phyloP scores from a whole-genome alignment of 805 yeast species.

The Tetrapisispora iriomotensis region DNA sequence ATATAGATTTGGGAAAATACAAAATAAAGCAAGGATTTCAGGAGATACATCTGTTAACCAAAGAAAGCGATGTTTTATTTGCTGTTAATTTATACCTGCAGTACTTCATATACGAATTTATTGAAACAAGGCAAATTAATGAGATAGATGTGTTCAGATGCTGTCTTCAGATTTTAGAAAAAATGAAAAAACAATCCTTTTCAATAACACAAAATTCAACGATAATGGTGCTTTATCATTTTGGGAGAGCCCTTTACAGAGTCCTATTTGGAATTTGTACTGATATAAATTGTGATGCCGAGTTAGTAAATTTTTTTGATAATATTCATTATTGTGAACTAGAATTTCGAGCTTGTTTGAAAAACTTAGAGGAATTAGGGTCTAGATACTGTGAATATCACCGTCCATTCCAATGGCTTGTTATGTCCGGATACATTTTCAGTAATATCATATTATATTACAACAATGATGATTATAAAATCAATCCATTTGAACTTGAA shows the following conservation, averaged over 20 bases:
- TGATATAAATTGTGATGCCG: slow-evolving; percentile 6
- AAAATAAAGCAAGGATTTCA: neutral
- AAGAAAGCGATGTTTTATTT: neutral
- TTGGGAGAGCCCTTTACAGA: slow-evolving; percentile 9
- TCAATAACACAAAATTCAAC: slow-evolving; percentile 16
- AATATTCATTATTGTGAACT: slow-evolving; percentile 13
- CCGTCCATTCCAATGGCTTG: slow-evolving; percentile 13
- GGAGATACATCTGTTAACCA: neutral
- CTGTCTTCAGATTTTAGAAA: slow-evolving; percentile 4
- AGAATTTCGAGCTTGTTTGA: slow-evolving; percentile 8
- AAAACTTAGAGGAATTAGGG: slow-evolving; percentile 15
- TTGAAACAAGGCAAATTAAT: slow-evolving; percentile 3
- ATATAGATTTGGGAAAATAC: neutral
- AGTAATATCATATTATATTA: slow-evolving; percentile 15
- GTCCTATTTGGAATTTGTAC: neutral
- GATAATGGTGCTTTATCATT: slow-evolving; percentile 17
- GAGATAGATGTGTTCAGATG: slow-evolving; percentile 1
- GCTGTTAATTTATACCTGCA: slow-evolving; percentile 7
- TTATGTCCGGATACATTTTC: slow-evolving; percentile 18
- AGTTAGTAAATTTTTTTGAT: slow-evolving; percentile 13
- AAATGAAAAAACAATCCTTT: slow-evolving; percentile 9
- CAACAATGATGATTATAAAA: slow-evolving; percentile 7
- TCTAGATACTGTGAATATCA: slow-evolving; percentile 6
- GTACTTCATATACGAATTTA: slow-evolving; percentile 9
- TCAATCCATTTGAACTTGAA: slow-evolving; percentile 26